Conservation (phyloP, 805 yeast genomes). For the Zygosaccharomyces lentus region DNA sequence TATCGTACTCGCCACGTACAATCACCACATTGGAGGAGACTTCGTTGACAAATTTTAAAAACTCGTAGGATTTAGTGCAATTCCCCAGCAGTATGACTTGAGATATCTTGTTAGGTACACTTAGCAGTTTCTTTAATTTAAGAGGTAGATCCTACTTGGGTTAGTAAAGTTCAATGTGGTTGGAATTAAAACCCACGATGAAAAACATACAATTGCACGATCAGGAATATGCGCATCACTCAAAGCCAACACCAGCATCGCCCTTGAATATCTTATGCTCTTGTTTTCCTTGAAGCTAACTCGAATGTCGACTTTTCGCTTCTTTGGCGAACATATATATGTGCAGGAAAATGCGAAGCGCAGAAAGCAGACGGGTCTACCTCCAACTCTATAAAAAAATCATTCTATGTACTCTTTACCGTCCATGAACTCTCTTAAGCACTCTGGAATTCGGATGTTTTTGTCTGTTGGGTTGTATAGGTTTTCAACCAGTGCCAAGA, state of each 20-base stretch:
- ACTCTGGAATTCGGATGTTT: slow-evolving; percentile 60
- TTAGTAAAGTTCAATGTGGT: neutral
- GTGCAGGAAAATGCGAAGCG: neutral
- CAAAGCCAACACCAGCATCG: slow-evolving; percentile 71
- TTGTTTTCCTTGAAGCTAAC: neutral
- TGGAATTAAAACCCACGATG: neutral
- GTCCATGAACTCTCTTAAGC: slow-evolving; percentile 68
- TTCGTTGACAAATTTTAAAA: slow-evolving; percentile 58
- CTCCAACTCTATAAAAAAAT: neutral
- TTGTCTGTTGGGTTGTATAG: slow-evolving; percentile 58
- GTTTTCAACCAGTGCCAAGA: slow-evolving; percentile 86
- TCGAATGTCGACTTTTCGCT: slow-evolving; percentile 1
- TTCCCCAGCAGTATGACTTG: slow-evolving; percentile 86
- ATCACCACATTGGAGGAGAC: slow-evolving; percentile 68
- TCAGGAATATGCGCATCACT: slow-evolving; percentile 92
- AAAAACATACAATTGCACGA: slow-evolving; percentile 57
- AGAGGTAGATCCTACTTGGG: slow-evolving; percentile 41
- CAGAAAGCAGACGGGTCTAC: neutral
- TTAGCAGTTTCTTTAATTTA: slow-evolving; percentile 64
- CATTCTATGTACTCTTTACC: slow-evolving; percentile 39
- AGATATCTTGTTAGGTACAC: slow-evolving; percentile 76
- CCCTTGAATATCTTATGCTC: neutral
- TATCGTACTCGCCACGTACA: slow-evolving; percentile 82
- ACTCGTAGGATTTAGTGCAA: slow-evolving; percentile 60
- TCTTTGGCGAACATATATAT: neutral